phyloP scores from a whole-genome alignment of 2,329 filamentous ascomycete species.

The Graphiopsis chlorocephala region DNA sequence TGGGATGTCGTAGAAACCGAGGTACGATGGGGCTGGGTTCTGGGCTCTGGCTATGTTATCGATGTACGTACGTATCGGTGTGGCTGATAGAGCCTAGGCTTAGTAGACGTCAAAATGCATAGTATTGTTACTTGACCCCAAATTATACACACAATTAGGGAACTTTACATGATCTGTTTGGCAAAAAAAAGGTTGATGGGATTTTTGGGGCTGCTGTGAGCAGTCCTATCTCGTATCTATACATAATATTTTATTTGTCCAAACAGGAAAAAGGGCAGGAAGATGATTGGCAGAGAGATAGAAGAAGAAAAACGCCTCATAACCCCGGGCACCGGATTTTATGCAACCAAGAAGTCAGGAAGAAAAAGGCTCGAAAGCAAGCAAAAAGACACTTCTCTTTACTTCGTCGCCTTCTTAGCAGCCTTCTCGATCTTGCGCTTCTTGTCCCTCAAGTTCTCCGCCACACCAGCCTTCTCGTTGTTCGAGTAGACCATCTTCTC shows the following conservation, averaged over 20 bases:
- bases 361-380: background rate
- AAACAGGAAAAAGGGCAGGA: background rate
- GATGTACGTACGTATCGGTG: too few species aligned
- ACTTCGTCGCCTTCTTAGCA: conserved; percentile 8
- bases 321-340: conserved; percentile 1
- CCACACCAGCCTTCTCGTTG: conserved; percentile 87
- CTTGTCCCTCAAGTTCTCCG: conserved; percentile 83
- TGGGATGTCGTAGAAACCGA: too few species aligned
- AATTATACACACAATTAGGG: too few species aligned
- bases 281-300: background rate
- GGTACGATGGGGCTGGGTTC: too few species aligned
- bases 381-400: background rate
- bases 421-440: conserved; percentile 79
- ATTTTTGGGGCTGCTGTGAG: background rate
- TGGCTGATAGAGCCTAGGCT: background rate
- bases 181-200: background rate
- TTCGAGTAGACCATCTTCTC: conserved; percentile 98
- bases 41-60: too few species aligned
- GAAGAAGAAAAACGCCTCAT: conserved; percentile 1
- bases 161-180: background rate
- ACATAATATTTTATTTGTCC: background rate
- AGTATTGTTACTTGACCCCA: too few species aligned
- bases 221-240: background rate
- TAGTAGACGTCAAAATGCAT: too few species aligned
- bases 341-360: background rate